Percentiles rank a stretch among this genome's conserved stretches.
Evolutionary conservation across 345 rosid genomes (phyloP).

Genomic region (Noccaea bulbosa): DNA sequence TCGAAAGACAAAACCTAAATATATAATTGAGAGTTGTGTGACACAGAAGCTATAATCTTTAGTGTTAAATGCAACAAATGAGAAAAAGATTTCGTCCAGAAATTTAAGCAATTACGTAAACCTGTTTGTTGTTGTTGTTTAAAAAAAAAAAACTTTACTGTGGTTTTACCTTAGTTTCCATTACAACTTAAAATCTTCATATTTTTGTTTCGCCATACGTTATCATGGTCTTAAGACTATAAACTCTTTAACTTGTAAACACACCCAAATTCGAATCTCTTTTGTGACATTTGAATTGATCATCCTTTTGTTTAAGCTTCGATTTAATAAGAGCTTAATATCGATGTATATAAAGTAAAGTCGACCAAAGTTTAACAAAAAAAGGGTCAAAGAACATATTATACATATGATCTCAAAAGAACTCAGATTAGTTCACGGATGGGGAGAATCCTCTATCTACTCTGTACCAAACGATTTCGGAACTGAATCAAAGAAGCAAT

Average conservation of each 20-base stretch:
- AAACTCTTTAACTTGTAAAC: background rate
- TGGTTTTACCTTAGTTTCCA: too few relatives aligned
- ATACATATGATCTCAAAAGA: slow-evolving; percentile 37
- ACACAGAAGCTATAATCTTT: slow-evolving; percentile 28
- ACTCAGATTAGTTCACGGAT: slow-evolving; percentile 23
- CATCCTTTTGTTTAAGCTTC: background rate
- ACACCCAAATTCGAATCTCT: slow-evolving; percentile 19
- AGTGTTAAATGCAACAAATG: slow-evolving; percentile 16
- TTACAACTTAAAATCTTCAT: too few relatives aligned
- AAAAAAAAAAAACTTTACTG: too few relatives aligned
- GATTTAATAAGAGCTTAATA: background rate
- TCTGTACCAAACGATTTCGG: slow-evolving; percentile 22
- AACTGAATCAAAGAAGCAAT: background rate
- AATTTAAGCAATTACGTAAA: background rate
- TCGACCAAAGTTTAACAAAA: slow-evolving; percentile 17
- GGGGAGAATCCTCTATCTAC: slow-evolving; percentile 38
- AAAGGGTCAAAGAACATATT: slow-evolving; percentile 21
- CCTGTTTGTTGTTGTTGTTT: background rate
- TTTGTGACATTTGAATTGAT: background rate
- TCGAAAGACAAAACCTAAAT: slow-evolving; percentile 15
- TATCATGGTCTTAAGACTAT: background rate
- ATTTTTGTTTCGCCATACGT: too few relatives aligned
- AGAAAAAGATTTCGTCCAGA: slow-evolving; percentile 11
- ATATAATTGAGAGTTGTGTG: slow-evolving; percentile 30
- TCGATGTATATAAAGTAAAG: slow-evolving; percentile 9